Base-by-base conservation (phyloP, 1,284 basidiomycete genomes). In the Schizophyllum commune region DNA sequence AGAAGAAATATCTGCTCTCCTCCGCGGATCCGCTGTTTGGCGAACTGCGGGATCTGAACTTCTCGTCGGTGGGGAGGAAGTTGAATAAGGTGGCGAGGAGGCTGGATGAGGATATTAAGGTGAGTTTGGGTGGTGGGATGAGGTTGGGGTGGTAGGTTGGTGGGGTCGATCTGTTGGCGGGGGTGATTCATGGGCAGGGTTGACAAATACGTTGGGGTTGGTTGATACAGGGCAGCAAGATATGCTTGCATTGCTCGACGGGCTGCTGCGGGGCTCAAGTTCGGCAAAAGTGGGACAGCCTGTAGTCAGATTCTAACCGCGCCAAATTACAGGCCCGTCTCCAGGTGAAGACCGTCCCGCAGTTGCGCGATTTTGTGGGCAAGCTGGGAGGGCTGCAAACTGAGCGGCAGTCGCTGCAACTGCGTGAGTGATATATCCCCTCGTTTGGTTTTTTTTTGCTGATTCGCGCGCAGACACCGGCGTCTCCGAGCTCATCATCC, bases 351-450 rank as follows among this genome's bases (percentile, higher is more conserved):
- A 96, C 94, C 5, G 92, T 97, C 27, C 85, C 90, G 4, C 93
- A 99, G 73, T 81, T 99, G 69, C 86, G 90, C 63, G 94, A 96
- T 69, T 98, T 99, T 74, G 96, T 99, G 7, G 94, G 95, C 15
- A 94, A 92, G 70, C 79, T 99, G 1, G 93, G 94, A 47, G 92
- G 93, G 0, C 77, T 99, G 65, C 93, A 98, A 74, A 85, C 83
- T 22, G 95, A 98, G 68, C 95, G 98, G 68, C 91, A 96, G 69
- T 86, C 89, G 52, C 74, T 99, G 64, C 82, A 91, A 61, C 77
- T 98, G 60, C 96, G 94, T 96, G 70, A 72, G 74, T 65, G 59
- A 39, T 59, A 33, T 21, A 58, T 64, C 22, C 59, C 20, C 61
- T 57, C 52, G 32, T 21, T 32, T 17, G n/a, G 19, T 51, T 15